These are phyloP conservation scores for Podospora fimiseda DNA, from an alignment of 495 filamentous ascomycete species.

Conservation along the genomic window DNA sequence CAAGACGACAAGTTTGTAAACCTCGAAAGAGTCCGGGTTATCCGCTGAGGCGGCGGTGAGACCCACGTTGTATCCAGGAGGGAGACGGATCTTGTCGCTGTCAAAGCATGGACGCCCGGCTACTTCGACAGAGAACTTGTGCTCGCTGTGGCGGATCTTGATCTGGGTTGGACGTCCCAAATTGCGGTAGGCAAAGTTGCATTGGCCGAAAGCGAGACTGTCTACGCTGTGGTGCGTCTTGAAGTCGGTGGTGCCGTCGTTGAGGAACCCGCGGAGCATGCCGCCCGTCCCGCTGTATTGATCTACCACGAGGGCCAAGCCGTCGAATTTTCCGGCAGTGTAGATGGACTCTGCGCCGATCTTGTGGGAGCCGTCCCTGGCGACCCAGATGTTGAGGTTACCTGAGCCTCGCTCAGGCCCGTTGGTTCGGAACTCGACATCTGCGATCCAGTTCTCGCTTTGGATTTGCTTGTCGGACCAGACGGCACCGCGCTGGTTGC, in stretches of 20 bases:
- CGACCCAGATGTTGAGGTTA: conserved; percentile 92
- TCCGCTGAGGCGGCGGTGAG: conserved; percentile 83
- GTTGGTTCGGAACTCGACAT: conserved; percentile 79
- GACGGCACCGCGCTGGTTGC: conserved; percentile 73
- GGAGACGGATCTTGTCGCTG: conserved; percentile 69
- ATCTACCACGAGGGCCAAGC: conserved; percentile 80
- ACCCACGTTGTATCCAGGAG: conserved; percentile 77
- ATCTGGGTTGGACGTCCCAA: conserved; percentile 74
- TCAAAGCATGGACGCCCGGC: conserved; percentile 82
- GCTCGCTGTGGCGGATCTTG: conserved; percentile 59
- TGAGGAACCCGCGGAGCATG: conserved; percentile 84
- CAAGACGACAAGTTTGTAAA: conserved; percentile 76
- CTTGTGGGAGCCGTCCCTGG: conserved; percentile 57
- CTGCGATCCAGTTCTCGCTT: conserved; percentile 66
- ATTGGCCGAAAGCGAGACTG: conserved; percentile 87
- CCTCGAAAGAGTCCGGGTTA: conserved; percentile 87
- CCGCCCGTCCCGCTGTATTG: conserved; percentile 76
- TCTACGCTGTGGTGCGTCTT: conserved; percentile 72
- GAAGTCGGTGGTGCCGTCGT: conserved; percentile 82
- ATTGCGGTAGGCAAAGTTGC: conserved; percentile 86
- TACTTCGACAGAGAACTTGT: conserved; percentile 67
- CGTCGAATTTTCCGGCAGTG: conserved; percentile 75
- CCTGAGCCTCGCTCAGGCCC: conserved; percentile 81
- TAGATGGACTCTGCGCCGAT: conserved; percentile 73
- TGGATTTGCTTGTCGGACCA: conserved; percentile 65